Base-by-base conservation (phyloP, 139 green algal species). In the Cymbomonas tetramitiformis region DNA sequence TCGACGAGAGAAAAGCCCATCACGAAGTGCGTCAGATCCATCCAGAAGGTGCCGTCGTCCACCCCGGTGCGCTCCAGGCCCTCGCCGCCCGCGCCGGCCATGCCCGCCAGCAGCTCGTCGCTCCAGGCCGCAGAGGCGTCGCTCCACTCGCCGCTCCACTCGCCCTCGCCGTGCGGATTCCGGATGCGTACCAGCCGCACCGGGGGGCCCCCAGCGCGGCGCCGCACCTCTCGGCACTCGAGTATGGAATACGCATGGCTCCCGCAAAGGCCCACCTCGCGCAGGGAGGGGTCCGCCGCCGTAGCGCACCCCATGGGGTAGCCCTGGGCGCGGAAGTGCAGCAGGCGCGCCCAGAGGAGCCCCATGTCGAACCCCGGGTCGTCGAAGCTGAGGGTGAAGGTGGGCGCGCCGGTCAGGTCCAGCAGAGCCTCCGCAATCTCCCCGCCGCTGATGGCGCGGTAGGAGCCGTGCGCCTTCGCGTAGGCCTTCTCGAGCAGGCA, bases 1-100 rank as follows among this genome's bases (percentile, higher is more conserved):
- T 68, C 61, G 10, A 68, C 31, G 2, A 61, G 18, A 10, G 21
- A 34, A 30, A 68, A 68, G 15, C 26, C 7, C 12, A n/a, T 26
- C 5, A 62, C 38, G 19, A 68, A 61, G 34, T 68, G 40, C 3
- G 30, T 29, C 25, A 23, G 61, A 19, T 6, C 21, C 61, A 68
- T 68, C 61, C 61, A 68, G 33, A 68, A 68, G 29, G 32, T 51
- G 2, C 61, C 61, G 25, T 68, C 61, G 34, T 68, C 41, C 40
- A 30, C 43, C 8, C 30, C 24, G 10, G 61, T 68, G 23, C 29
- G 38, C 18, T 30, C 51, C 18, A 68, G 50, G 3, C 38, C 15
- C 30, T 29, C 61, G 2, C 50, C 30, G 2, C 44, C 32, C n/a
- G n/a, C n/a, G n/a, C 33, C 36, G 36, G 15, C 36, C 12, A 12